Conservation (phyloP, 306 rosid genomes). For the Lagenaria siceraria region DNA sequence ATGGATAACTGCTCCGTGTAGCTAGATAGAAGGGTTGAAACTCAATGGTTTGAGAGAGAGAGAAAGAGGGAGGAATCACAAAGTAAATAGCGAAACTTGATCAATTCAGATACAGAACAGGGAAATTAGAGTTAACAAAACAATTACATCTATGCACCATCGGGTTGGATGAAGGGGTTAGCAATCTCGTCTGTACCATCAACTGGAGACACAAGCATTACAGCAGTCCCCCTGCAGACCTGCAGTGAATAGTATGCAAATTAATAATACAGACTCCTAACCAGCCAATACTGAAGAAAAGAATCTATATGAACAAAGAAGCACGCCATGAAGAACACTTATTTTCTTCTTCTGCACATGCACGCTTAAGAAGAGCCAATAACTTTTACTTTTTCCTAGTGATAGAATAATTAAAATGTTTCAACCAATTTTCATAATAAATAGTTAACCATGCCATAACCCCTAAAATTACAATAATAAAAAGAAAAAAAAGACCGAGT, state of each 20-base stretch:
- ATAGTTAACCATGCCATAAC: neutral
- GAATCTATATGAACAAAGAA: neutral
- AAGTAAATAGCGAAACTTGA: neutral
- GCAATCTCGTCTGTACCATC: constrained; percentile 98
- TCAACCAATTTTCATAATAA: neutral
- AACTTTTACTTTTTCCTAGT: neutral
- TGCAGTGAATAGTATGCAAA: constrained; percentile 18
- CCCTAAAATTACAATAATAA: neutral
- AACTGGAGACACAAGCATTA: constrained; percentile 96
- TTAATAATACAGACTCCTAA: neutral
- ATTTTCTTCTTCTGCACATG: neutral
- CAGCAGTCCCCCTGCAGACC: constrained; percentile 99
- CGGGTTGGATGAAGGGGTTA: constrained; percentile 87
- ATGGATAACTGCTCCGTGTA: neutral
- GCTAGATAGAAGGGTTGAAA: neutral
- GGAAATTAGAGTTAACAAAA: neutral
- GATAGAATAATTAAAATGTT: neutral
- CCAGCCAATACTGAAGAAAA: neutral
- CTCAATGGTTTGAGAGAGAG: neutral
- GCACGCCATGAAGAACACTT: neutral
- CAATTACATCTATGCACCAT: constrained; percentile 24
- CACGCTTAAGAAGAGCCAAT: neutral
- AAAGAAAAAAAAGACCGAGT: neutral
- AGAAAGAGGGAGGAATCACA: neutral
- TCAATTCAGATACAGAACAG: neutral